These are phyloP conservation scores for Saccharomyces hybrid DNA, from an alignment of 1,139 yeast genomes.

Conservation along the genomic window DNA sequence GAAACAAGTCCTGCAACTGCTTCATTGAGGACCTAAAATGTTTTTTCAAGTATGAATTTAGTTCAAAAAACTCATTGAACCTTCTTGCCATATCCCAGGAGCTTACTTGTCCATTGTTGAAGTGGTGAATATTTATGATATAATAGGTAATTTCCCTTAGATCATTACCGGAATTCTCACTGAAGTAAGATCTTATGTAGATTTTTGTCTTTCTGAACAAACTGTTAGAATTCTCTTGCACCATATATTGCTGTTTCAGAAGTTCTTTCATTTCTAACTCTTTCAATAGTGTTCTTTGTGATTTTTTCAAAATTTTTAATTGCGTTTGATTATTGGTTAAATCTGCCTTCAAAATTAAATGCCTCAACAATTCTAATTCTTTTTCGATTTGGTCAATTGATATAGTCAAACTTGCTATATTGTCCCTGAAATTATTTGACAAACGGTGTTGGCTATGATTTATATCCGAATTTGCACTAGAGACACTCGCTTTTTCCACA, in stretches of 20 bases:
- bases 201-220: conserved; percentile 64
- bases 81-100: conserved; percentile 90
- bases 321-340: conserved; percentile 69
- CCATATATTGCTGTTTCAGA: conserved; percentile 71
- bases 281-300: conserved; percentile 54
- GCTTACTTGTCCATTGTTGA: conserved; percentile 45
- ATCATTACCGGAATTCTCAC: conserved; percentile 40
- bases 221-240: conserved; percentile 77
- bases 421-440: conserved; percentile 5
- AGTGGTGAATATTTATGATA: conserved; percentile 66
- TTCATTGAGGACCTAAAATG: conserved; percentile 44
- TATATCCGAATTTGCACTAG: neutral
- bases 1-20: conserved; percentile 46
- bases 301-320: conserved; percentile 56
- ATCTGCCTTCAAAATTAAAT: conserved; percentile 72
- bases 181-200: conserved; percentile 58
- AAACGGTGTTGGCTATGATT: neutral
- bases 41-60: conserved; percentile 56
- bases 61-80: conserved; percentile 70
- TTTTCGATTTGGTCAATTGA: conserved; percentile 57
- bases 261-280: conserved; percentile 68
- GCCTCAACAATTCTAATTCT: conserved; percentile 57
- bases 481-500: neutral
- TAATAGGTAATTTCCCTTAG: conserved; percentile 62
- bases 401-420: conserved; percentile 36